Base-by-base conservation (phyloP, 2,329 filamentous ascomycete species). In the Phyllosticta citribraziliensis region DNA sequence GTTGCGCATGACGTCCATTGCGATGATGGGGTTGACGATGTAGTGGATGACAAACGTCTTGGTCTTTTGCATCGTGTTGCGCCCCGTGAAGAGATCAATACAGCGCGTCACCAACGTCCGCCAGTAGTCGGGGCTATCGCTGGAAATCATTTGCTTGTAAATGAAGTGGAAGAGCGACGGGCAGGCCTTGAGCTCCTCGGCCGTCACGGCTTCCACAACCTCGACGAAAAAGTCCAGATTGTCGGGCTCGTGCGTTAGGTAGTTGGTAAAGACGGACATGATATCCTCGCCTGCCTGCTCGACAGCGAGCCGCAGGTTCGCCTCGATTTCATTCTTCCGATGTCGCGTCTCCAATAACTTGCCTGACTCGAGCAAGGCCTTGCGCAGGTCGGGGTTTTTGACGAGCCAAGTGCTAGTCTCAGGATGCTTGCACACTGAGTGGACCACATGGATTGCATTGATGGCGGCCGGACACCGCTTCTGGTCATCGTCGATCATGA, bases 1-100 rank as follows among this genome's bases (percentile, higher is more conserved):
- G 62, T 88, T 87, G 24, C 88, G 85, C 84, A 94, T 93, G 50
- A 96, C 87, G 74, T 99, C 94, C 88, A 93, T 96, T 2, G 93
- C 92, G 60, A 99, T 84, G 50, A 97, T 96, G 0, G 94, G 95
- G 69, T 97, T 99, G 65, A 97, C 89, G 33, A 99, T 82, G 72
- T 96, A 87, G 71, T 91, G 91, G 70, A 99, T 86, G 40, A 95
- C 79, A 72, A 96, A 99, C 58, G 91, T 88, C 74, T 99, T 99
- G 53, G 90, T 89, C 77, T 88, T 92, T 74, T 97, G 94, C 0
- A 88, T 86, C 12, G 87, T 89, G 54, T 80, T 84, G 69, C 88
- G 90, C 56, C 86, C 84, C 6, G 89, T 87, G 72, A 97, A 99
- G 0, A 91, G 80, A 61, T 97, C 92, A 55, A 99, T 83, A 69